These are phyloP conservation scores for Macadamia tetraphylla DNA, from an alignment of 164 flowering plant species.

Conservation along the genomic window DNA sequence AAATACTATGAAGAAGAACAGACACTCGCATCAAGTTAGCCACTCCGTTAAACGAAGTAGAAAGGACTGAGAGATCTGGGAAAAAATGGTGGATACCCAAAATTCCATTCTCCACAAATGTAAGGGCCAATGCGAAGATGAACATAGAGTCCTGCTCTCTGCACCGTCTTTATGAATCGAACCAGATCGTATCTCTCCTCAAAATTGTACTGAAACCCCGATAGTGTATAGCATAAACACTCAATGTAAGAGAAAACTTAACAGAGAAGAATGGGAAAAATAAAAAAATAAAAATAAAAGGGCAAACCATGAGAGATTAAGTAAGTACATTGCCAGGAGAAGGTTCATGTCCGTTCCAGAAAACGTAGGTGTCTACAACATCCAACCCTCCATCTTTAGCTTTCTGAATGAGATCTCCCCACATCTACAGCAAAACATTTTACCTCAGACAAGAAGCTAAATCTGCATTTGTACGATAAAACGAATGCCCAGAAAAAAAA, in stretches of 20 bases:
- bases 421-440: constrained; percentile 49
- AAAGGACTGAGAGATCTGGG: background rate
- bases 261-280: background rate
- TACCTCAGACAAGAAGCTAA: background rate
- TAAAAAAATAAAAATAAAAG: background rate
- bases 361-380: constrained; percentile 75
- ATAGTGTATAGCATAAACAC: background rate
- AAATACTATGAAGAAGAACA: constrained; percentile 4
- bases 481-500: no score
- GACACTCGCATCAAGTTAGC: background rate
- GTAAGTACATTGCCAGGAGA: constrained; percentile 56
- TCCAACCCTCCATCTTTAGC: constrained; percentile 81
- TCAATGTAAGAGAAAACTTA: background rate
- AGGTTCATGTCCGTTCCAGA: constrained; percentile 81
- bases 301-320: background rate
- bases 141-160: constrained; percentile 63
- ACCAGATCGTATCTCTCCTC: constrained; percentile 69
- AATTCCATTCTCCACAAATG: constrained; percentile 90
- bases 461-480: no score
- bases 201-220: constrained; percentile 54
- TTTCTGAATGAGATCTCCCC: constrained; percentile 75
- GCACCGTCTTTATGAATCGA: constrained; percentile 59
- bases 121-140: constrained; percentile 88
- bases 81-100: constrained; percentile 45
- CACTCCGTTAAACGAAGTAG: background rate